These are phyloP conservation scores for Fusarium sp. DNA, from an alignment of 2,329 filamentous ascomycete species.

Conservation along the genomic window DNA sequence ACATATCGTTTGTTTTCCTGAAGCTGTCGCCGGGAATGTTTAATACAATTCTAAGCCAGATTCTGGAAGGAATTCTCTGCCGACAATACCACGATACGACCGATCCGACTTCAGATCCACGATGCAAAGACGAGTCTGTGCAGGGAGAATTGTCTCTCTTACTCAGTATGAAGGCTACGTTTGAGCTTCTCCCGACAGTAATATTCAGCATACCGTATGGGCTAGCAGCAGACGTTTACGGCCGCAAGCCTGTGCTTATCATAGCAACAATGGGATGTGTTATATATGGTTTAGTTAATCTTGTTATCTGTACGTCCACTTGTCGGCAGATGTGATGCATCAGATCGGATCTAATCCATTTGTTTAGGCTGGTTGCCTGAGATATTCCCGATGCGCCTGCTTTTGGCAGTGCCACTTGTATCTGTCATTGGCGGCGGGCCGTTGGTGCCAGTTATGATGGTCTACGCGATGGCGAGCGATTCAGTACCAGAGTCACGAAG, in stretches of 20 bases:
- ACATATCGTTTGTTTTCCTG: not conserved
- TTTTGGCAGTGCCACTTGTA: not conserved
- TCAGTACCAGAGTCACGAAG: conserved; percentile 4
- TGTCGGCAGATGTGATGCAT: no score
- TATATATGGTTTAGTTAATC: not conserved
- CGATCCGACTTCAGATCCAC: not conserved
- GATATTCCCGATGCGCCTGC: not conserved
- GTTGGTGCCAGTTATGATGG: conserved; percentile 9
- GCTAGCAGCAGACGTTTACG: conserved; percentile 4
- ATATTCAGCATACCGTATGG: conserved; percentile 1
- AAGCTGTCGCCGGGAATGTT: conserved; percentile 5
- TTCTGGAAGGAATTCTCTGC: conserved; percentile 3
- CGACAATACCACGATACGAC: not conserved
- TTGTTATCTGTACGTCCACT: conserved; percentile 1
- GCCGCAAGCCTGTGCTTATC: not conserved
- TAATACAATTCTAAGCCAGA: conserved; percentile 6
- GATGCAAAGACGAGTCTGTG: conserved; percentile 3
- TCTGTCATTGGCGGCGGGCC: conserved; percentile 1
- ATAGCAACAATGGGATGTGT: not conserved
- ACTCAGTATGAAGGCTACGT: conserved; percentile 1
- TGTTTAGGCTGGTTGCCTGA: not conserved
- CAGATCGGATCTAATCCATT: not conserved
- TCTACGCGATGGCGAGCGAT: conserved; percentile 8
- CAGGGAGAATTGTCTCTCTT: conserved; percentile 5
- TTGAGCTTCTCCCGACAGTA: conserved; percentile 4